phyloP scores from a whole-genome alignment of 106 monocot genomes.

The Acorus gramineus region DNA sequence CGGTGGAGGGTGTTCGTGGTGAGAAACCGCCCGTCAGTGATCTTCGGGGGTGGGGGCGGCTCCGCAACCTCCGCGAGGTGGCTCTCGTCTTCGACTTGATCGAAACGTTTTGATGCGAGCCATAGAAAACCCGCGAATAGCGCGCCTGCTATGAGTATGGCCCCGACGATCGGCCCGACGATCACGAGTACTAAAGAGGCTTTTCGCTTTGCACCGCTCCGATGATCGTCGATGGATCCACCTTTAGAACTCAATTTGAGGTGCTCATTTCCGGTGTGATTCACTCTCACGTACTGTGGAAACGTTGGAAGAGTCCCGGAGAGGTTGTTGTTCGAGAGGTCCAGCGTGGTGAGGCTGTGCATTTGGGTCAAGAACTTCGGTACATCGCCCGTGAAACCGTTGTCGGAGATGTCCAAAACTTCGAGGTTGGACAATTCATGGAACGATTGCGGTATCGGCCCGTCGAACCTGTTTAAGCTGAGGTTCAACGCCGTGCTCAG shows the following conservation, averaged over 20 bases:
- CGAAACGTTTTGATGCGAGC: slow-evolving; percentile 17
- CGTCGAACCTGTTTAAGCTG: slow-evolving; percentile 37
- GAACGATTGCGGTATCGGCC: slow-evolving; percentile 25
- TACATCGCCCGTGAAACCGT: slow-evolving; percentile 34
- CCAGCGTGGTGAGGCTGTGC: slow-evolving; percentile 27
- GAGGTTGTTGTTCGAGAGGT: slow-evolving; percentile 40
- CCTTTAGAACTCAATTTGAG: neutral
- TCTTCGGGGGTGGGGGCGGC: slow-evolving; percentile 12
- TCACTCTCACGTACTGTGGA: neutral
- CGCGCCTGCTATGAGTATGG: slow-evolving; percentile 17
- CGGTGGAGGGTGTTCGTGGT: slow-evolving; percentile 34
- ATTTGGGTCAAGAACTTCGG: slow-evolving; percentile 20
- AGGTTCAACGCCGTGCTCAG: slow-evolving; percentile 44
- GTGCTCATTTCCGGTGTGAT: slow-evolving; percentile 22
- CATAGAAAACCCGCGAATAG: slow-evolving; percentile 13
- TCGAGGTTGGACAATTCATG: slow-evolving; percentile 8
- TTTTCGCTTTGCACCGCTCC: neutral
- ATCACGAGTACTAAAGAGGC: slow-evolving; percentile 3
- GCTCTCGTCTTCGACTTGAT: slow-evolving; percentile 27
- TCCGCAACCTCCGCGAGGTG: slow-evolving; percentile 7
- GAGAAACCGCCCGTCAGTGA: slow-evolving; percentile 25
- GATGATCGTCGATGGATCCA: neutral
- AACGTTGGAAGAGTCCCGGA: slow-evolving; percentile 34
- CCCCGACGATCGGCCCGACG: slow-evolving; percentile 10
- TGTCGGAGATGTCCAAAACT: slow-evolving; percentile 53